Percentiles rank a stretch among this genome's conserved stretches.
Evolutionary conservation across 1,284 basidiomycete species (phyloP).

Genomic region (Schizopora paradoxa): DNA sequence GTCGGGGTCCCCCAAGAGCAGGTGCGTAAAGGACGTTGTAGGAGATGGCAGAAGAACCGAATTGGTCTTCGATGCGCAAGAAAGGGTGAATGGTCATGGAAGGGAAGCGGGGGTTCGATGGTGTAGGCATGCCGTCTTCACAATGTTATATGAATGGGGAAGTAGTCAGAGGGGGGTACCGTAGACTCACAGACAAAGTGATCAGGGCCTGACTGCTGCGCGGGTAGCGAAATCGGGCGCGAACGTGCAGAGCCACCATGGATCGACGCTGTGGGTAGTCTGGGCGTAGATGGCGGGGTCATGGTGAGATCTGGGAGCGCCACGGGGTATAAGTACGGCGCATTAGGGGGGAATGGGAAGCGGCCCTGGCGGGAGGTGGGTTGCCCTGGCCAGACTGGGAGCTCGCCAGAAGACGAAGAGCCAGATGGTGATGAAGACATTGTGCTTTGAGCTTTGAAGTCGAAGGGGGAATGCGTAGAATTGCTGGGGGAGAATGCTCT

Average conservation of each 20-base stretch:
- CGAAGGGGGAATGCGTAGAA: neutral
- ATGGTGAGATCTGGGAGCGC: slow-evolving; percentile 14
- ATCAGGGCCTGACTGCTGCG: neutral
- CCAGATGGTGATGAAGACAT: neutral
- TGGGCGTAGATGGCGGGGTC: no score
- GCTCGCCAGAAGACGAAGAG: slow-evolving; percentile 1
- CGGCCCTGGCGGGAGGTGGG: slow-evolving; percentile 1
- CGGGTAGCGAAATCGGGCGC: slow-evolving; percentile 10
- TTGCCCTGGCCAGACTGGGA: neutral
- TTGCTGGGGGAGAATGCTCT: neutral
- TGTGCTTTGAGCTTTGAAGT: neutral
- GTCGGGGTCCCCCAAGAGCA: neutral
- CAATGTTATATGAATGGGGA: neutral
- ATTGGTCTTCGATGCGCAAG: slow-evolving; percentile 1
- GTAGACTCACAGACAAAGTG: slow-evolving; percentile 13
- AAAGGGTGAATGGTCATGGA: slow-evolving; percentile 9
- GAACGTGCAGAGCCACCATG: no score
- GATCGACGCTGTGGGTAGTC: no score
- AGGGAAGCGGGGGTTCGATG: neutral
- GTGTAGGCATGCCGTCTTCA: slow-evolving; percentile 4
- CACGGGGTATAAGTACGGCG: slow-evolving; percentile 13
- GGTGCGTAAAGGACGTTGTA: slow-evolving; percentile 10
- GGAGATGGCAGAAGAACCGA: neutral
- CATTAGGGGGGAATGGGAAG: slow-evolving; percentile 6
- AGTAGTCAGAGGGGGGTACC: neutral